phyloP scores from a whole-genome alignment of 140 eudicot genomes.

The Stevia rebaudiana region DNA sequence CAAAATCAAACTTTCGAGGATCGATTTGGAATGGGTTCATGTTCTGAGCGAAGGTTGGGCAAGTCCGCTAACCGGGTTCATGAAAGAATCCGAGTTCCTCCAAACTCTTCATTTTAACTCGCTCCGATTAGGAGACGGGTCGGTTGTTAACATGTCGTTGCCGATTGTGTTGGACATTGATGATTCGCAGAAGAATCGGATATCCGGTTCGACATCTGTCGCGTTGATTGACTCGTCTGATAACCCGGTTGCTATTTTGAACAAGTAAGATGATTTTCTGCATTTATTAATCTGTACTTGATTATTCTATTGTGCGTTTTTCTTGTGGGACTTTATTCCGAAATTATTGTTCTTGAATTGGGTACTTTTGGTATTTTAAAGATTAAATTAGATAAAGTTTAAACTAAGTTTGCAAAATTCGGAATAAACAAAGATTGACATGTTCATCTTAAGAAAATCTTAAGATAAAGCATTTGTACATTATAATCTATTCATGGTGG shows the following conservation, averaged over 20 bases:
- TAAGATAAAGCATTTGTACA: too few species aligned
- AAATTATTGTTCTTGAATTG: not conserved
- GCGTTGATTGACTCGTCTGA: constrained; percentile 53
- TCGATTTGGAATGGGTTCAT: constrained; percentile 93
- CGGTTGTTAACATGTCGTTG: constrained; percentile 84
- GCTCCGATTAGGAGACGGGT: constrained; percentile 73
- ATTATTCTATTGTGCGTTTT: not conserved
- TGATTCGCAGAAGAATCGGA: constrained; percentile 51
- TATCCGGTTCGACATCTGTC: constrained; percentile 42
- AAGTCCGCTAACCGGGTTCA: constrained; percentile 86
- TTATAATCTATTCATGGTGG: too few species aligned
- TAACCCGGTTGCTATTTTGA: constrained; percentile 68
- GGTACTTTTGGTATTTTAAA: too few species aligned
- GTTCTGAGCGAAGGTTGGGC: constrained; percentile 99
- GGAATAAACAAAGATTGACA: too few species aligned
- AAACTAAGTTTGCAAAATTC: too few species aligned
- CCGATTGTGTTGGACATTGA: constrained; percentile 87
- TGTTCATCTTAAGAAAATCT: too few species aligned
- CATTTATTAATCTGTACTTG: not conserved
- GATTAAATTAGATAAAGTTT: too few species aligned
- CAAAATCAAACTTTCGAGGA: constrained; percentile 48
- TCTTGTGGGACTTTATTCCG: too few species aligned
- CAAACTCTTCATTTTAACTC: constrained; percentile 97
- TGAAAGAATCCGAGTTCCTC: constrained; percentile 96
- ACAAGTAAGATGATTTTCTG: constrained; percentile 45